These are phyloP conservation scores for Fusarium sp. DNA, from an alignment of 2,329 filamentous ascomycete species.

Conservation along the genomic window DNA sequence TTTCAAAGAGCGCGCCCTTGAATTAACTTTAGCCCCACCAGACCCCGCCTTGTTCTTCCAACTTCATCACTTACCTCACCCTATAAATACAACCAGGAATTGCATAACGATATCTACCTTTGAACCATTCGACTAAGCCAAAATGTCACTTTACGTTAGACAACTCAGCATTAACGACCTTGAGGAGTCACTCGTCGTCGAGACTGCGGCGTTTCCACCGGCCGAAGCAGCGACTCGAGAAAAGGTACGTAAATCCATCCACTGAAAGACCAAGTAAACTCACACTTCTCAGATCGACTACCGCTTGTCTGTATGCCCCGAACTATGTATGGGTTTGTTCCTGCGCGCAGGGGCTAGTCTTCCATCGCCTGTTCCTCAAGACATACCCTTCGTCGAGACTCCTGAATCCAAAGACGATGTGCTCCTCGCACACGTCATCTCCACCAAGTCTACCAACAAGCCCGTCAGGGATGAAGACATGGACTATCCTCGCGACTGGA, in stretches of 20 bases:
- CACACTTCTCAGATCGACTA: slow-evolving; percentile 46
- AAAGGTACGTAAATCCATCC: slow-evolving; percentile 31
- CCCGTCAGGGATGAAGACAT: slow-evolving; percentile 46
- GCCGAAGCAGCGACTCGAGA: slow-evolving; percentile 46
- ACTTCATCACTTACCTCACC: accelerated
- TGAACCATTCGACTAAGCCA: accelerated
- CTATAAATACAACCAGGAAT: neutral
- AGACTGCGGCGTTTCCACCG: slow-evolving; percentile 47
- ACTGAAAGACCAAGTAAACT: neutral
- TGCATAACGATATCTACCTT: accelerated
- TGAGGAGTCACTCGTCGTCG: slow-evolving; percentile 40
- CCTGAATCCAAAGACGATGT: slow-evolving; percentile 11
- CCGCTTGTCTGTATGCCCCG: slow-evolving; percentile 42
- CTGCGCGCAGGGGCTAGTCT: slow-evolving; percentile 1
- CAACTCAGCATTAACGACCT: slow-evolving; percentile 41
- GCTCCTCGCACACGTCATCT: slow-evolving; percentile 46
- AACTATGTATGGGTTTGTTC: slow-evolving; percentile 47
- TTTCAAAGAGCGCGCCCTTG: slow-evolving; percentile 5
- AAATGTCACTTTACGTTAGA: slow-evolving; percentile 44
- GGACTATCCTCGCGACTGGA: slow-evolving; percentile 44
- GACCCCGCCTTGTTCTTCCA: slow-evolving; percentile 5
- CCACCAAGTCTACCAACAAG: slow-evolving; percentile 40
- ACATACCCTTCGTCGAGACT: slow-evolving; percentile 24
- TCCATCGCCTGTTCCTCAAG: slow-evolving; percentile 2
- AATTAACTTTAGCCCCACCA: slow-evolving; percentile 1